Evolutionary conservation across 148 eudicot species (phyloP).

Genomic region (Camellia sinensis): DNA sequence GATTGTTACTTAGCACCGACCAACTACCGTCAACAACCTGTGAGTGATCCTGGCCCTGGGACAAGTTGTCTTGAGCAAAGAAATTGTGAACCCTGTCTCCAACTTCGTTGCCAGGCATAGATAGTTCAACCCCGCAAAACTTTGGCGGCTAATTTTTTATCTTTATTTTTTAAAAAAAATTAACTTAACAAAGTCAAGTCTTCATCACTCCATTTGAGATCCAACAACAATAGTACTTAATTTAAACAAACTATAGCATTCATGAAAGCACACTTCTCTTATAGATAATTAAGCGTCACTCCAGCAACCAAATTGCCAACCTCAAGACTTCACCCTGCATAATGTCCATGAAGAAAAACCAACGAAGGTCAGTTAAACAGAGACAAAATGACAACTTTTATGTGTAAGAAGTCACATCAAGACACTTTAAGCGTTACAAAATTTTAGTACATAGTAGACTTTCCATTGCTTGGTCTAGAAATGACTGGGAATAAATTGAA

Average conservation of each 20-base stretch:
- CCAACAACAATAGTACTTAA: not conserved
- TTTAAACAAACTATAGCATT: not conserved
- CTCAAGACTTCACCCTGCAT: constrained; percentile 14
- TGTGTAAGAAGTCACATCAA: not conserved
- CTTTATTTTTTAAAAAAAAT: not conserved
- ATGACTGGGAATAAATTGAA: not conserved
- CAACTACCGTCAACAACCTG: constrained; percentile 59
- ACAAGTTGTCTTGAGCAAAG: constrained; percentile 67
- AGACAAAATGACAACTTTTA: not conserved
- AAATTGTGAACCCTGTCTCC: constrained; percentile 92
- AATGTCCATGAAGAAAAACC: not conserved
- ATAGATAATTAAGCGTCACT: not conserved
- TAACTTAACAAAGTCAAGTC: constrained; percentile 2
- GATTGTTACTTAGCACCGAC: constrained; percentile 48
- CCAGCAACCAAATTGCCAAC: constrained; percentile 12
- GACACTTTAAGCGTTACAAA: not conserved
- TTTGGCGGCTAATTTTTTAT: constrained; percentile 26
- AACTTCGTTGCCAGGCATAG: constrained; percentile 90
- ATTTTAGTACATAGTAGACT: not conserved
- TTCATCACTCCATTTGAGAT: not conserved
- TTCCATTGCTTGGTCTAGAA: not conserved
- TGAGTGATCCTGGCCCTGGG: constrained; percentile 50
- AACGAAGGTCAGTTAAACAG: not conserved
- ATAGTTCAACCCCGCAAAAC: constrained; percentile 35
- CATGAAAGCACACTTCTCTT: constrained; percentile 4